Evolutionary conservation across 306 rosid species (phyloP).

Genomic region (Quercus alba): DNA sequence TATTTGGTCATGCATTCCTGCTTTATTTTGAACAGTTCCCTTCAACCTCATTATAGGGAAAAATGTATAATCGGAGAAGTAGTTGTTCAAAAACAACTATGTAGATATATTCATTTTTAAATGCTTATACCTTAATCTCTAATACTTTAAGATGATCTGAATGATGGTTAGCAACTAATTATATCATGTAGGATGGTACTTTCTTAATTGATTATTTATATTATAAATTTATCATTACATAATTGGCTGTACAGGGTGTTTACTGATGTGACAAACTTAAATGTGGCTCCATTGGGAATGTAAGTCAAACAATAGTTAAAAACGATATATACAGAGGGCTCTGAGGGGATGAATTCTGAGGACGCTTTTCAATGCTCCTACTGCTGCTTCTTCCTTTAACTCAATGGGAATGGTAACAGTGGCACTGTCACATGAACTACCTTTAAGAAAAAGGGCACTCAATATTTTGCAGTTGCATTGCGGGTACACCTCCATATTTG

Average conservation of each 20-base stretch:
- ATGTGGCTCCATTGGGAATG: conserved; percentile 71
- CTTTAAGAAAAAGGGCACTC: conserved; percentile 10
- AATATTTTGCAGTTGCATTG: conserved; percentile 26
- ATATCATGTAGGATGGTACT: not conserved
- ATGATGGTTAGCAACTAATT: not conserved
- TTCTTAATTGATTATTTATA: too few relatives aligned
- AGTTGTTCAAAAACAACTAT: not conserved
- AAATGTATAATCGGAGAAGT: not conserved
- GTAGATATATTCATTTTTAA: not conserved
- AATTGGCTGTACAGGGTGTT: conserved; percentile 61
- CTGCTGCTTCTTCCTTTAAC: conserved; percentile 76
- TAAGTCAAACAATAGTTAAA: conserved; percentile 53
- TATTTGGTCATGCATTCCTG: not conserved
- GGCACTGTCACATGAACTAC: conserved; percentile 38
- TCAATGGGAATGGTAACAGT: conserved; percentile 31
- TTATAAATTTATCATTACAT: not conserved
- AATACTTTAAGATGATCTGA: not conserved
- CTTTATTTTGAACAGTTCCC: not conserved
- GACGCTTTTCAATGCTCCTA: conserved; percentile 95
- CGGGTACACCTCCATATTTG: conserved; percentile 11
- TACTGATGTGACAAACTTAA: conserved; percentile 90
- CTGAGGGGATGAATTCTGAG: conserved; percentile 93
- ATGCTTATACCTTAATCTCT: not conserved
- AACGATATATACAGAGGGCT: conserved; percentile 88
- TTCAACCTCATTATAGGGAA: not conserved